Evolutionary conservation across 345 rosid genomes (phyloP).

Genomic region (Mangifera indica): DNA sequence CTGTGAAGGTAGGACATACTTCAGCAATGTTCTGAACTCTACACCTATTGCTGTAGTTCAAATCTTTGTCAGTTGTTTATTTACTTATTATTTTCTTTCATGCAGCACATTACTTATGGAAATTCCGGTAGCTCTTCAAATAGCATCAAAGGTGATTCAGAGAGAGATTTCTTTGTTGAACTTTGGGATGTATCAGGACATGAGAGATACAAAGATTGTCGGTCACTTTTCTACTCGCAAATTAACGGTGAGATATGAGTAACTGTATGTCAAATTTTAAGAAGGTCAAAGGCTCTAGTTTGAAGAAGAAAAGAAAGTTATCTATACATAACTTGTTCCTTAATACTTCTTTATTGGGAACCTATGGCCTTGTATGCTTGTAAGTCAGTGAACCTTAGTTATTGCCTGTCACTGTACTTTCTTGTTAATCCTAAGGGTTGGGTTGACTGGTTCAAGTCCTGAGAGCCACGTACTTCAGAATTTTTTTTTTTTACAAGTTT

Average conservation of each 20-base stretch:
- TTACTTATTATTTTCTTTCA: slow-evolving; percentile 1
- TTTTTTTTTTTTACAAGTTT: no score
- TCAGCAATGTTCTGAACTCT: slow-evolving; percentile 7
- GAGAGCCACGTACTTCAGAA: no score
- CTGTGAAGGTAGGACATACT: slow-evolving; percentile 69
- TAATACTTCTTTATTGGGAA: not conserved
- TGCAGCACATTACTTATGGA: slow-evolving; percentile 74
- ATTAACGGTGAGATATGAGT: slow-evolving; percentile 62
- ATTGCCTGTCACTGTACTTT: not conserved
- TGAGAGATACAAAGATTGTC: slow-evolving; percentile 94
- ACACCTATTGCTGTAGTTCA: slow-evolving; percentile 16
- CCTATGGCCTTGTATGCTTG: not conserved
- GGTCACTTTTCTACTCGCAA: slow-evolving; percentile 91
- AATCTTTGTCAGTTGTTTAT: slow-evolving; percentile 15
- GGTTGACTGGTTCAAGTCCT: no score
- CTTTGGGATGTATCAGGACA: slow-evolving; percentile 99
- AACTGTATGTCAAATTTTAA: not conserved
- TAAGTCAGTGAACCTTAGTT: not conserved
- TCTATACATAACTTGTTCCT: not conserved
- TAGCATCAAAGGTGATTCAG: slow-evolving; percentile 83
- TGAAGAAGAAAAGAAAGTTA: not conserved
- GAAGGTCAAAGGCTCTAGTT: not conserved
- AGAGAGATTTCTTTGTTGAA: slow-evolving; percentile 96
- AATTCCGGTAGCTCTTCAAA: slow-evolving; percentile 86
- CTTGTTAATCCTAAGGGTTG: no score